Base-by-base conservation (phyloP, 2,329 filamentous ascomycete species). In the Fusarium bactridioides region DNA sequence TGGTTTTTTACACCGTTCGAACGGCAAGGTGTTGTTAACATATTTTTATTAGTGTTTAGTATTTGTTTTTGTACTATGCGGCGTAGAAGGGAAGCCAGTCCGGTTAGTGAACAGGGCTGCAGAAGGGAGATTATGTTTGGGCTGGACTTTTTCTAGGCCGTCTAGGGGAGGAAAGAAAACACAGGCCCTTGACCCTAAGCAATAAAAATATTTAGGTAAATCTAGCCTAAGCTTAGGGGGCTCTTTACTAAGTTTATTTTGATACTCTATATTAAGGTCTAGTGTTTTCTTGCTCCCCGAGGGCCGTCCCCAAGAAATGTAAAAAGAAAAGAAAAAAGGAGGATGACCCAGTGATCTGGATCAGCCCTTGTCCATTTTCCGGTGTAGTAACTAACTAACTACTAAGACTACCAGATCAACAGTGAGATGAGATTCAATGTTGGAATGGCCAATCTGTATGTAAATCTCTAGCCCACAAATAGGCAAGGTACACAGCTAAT, bases 281-380 rank as follows among this genome's bases (percentile, higher is more conserved):
- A 13, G 31, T 33, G 31, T 33, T 33, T 33, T 33, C 31, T 33
- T 33, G 31, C 31, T 33, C 13, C 31, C 31, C 11, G 57, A 62
- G 54, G 70, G n/a, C n/a, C n/a, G 29, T 9, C 29, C 15, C 27
- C 16, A 47, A 33, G 19, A 23, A 45, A 23, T 35, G 21, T 44
- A 35, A 35, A 18, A 35, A 35, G 33, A 35, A 35, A 18, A 21
- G 7, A 9, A 27, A 31, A 38, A 67, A 47, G 66, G 70, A 69
- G 61, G 59, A 69, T 31, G 71, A 77, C 76, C 76, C 74, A 74
- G 48, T 77, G 76, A 77, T 76, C 75, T 77, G 76, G 76, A 72
- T 76, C 73, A 63, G 73, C 75, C 75, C 73, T 76, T 73, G 67
- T 72, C 69, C 51, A 43, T 51, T 72, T 62, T 71, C 29, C 50